Evolutionary conservation across 176 grass and related monocot species (phyloP).

Genomic region (Pharus latifolius): DNA sequence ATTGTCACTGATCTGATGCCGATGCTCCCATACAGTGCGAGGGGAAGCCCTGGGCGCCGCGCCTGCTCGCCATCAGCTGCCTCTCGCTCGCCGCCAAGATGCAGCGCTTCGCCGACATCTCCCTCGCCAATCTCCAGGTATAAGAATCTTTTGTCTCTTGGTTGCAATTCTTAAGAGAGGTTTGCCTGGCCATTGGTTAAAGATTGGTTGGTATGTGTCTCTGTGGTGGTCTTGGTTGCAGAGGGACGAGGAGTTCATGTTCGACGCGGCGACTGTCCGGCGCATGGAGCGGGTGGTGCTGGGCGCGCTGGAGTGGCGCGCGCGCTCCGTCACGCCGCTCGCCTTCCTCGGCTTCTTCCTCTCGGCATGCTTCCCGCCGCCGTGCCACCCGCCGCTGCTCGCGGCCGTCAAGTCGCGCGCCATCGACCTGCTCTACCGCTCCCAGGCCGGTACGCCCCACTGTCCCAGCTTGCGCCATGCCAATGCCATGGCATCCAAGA

Average conservation of each 20-base stretch:
- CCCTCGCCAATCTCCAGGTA: constrained; percentile 61
- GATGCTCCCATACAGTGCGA: constrained; percentile 18
- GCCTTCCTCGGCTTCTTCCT: constrained; percentile 89
- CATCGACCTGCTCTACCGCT: constrained; percentile 44
- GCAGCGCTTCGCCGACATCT: constrained; percentile 54
- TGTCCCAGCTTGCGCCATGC: constrained; percentile 12
- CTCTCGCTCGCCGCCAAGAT: constrained; percentile 96
- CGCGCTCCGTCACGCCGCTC: constrained; percentile 85
- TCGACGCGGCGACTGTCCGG: constrained; percentile 57
- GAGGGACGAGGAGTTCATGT: constrained; percentile 55
- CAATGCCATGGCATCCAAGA: neutral
- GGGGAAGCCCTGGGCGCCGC: constrained; percentile 60
- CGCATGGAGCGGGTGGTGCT: constrained; percentile 88
- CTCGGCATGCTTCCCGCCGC: constrained; percentile 41
- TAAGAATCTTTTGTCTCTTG: neutral
- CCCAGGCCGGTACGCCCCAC: constrained; percentile 45
- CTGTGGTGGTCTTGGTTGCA: constrained; percentile 9
- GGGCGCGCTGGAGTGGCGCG: constrained; percentile 59
- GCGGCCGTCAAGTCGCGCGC: constrained; percentile 65
- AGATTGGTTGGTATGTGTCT: neutral
- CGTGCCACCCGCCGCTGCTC: constrained; percentile 27
- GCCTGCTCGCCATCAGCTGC: constrained; percentile 74
- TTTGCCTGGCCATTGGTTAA: neutral
- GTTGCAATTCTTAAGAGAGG: neutral
- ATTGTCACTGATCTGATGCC: constrained; percentile 33